Conservation (phyloP, 2,329 filamentous ascomycete genomes). For the Anisogramma anomala region DNA sequence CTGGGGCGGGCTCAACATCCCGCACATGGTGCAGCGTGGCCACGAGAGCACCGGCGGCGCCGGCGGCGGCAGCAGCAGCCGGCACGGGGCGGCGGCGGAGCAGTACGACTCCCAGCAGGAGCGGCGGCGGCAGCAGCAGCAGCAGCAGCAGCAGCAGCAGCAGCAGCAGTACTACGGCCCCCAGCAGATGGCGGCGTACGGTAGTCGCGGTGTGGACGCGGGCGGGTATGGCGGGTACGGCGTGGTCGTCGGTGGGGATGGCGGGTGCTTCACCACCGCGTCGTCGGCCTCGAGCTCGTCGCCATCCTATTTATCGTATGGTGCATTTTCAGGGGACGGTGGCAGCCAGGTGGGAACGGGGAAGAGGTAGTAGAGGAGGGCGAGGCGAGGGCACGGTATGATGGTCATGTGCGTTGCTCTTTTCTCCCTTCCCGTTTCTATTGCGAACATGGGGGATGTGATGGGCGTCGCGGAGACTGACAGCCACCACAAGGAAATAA, state of each 20-base stretch:
- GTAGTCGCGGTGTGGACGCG: background rate
- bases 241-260: background rate
- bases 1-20: conserved; percentile 59
- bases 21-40: conserved; percentile 38
- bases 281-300: conserved; percentile 9
- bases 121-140: conserved; percentile 1
- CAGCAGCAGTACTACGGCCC: conserved; percentile 10
- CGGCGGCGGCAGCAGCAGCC: conserved; percentile 28
- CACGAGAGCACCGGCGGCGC: conserved; percentile 34
- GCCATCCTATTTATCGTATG: conserved; percentile 12
- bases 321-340: conserved; percentile 12
- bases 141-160: background rate
- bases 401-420: conserved; percentile 3
- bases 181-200: conserved; percentile 3
- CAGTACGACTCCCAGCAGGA: background rate
- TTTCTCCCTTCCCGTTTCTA: too few relatives aligned
- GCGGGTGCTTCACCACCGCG: conserved; percentile 12
- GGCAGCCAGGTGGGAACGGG: conserved; percentile 9
- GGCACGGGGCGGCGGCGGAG: conserved; percentile 2
- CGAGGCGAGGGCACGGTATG: background rate
- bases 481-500: too few relatives aligned
- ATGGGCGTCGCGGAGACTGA: too few relatives aligned
- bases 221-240: background rate
- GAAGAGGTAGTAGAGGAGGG: conserved; percentile 10
- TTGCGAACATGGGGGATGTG: too few relatives aligned